phyloP scores from a whole-genome alignment of 164 flowering plant genomes.

The Santalum album region DNA sequence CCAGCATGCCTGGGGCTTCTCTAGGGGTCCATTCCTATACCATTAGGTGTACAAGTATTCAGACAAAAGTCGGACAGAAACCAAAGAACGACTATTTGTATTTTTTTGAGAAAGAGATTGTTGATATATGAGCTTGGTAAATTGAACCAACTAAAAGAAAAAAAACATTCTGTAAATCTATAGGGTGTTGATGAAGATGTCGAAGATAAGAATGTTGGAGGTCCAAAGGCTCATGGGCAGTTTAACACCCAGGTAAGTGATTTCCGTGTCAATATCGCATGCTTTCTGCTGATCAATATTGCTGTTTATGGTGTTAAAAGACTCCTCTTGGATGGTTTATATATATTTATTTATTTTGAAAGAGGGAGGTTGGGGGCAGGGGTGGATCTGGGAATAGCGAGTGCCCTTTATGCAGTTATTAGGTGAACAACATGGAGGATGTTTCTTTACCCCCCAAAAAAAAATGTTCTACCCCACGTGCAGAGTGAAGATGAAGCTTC shows the following conservation, averaged over 20 bases:
- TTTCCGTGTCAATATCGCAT: neutral
- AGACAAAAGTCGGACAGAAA: no score
- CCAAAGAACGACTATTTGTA: no score
- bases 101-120: no score
- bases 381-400: no score
- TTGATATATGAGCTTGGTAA: neutral
- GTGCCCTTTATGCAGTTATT: neutral
- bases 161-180: neutral
- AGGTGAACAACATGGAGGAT: neutral
- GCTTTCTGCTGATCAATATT: no score
- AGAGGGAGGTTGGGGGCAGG: no score
- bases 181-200: constrained; percentile 40
- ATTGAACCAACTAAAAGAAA: neutral
- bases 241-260: constrained; percentile 26
- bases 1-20: no score
- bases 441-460: neutral
- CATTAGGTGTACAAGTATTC: no score
- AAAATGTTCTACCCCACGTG: constrained; percentile 9
- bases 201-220: constrained; percentile 17
- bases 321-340: no score
- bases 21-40: no score
- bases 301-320: no score
- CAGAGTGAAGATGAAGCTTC: constrained; percentile 54
- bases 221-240: constrained; percentile 18
- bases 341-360: no score